Percentiles rank a stretch among this genome's conserved stretches.
Evolutionary conservation across 2,329 filamentous ascomycete genomes (phyloP).

Genomic region (Chaetomiaceae sp.): DNA sequence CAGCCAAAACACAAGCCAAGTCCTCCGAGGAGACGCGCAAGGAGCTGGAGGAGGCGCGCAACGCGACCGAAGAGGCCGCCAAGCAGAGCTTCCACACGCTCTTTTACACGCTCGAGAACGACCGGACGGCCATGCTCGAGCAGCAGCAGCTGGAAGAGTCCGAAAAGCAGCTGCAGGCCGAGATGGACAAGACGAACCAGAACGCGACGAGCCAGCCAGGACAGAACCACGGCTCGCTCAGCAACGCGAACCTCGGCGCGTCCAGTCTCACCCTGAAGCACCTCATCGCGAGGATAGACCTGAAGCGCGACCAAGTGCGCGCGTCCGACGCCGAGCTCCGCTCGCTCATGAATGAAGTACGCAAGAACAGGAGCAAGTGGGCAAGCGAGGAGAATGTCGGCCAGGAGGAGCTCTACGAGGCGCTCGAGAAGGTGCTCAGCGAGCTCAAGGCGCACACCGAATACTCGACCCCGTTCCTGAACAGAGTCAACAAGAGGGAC

Average conservation of each 20-base stretch:
- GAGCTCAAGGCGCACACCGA: constrained; percentile 97
- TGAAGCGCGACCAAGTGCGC: constrained; percentile 82
- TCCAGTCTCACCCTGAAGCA: constrained; percentile 96
- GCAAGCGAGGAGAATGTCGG: constrained; percentile 96
- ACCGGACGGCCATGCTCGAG: constrained; percentile 93
- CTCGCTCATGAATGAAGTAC: constrained; percentile 91
- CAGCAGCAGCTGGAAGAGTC: constrained; percentile 96
- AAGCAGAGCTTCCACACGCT: constrained; percentile 88
- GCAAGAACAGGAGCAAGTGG: constrained; percentile 98
- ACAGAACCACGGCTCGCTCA: constrained; percentile 80
- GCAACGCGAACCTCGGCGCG: constrained; percentile 88
- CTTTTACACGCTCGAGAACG: constrained; percentile 93
- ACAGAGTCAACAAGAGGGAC: constrained; percentile 93
- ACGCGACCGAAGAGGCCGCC: constrained; percentile 82
- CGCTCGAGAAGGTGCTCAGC: constrained; percentile 91
- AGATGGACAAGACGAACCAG: constrained; percentile 69
- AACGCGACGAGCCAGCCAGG: constrained; percentile 47
- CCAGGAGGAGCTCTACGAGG: constrained; percentile 96
- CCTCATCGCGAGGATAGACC: constrained; percentile 90
- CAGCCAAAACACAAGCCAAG: constrained; percentile 55
- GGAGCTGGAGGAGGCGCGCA: constrained; percentile 86
- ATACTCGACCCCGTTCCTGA: constrained; percentile 92
- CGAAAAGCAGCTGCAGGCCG: constrained; percentile 90
- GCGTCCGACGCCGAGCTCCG: constrained; percentile 91
- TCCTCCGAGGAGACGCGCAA: constrained; percentile 85